A percentile compares a stretch with the other conserved stretches of the same genome.
phyloP scores from a whole-genome alignment of 1,139 yeast species.

The Suhomyces maxii region DNA sequence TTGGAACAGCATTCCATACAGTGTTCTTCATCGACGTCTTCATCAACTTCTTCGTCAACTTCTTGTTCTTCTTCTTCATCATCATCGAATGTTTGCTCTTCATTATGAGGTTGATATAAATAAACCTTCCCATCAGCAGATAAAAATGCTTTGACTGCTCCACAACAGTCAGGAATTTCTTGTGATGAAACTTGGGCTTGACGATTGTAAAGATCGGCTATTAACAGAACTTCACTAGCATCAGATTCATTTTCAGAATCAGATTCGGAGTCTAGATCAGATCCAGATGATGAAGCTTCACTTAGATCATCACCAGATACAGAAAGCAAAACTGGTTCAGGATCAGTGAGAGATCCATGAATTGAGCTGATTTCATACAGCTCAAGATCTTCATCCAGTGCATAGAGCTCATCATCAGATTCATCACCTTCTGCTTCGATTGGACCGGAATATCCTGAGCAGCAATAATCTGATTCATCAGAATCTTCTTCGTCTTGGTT shows the following conservation, averaged over 20 bases:
- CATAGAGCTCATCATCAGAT: background rate
- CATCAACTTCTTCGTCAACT: background rate
- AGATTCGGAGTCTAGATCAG: conserved; percentile 3
- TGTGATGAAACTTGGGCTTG: background rate
- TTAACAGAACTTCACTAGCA: background rate
- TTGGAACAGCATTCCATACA: background rate
- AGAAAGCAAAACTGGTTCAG: background rate
- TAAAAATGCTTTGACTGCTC: background rate
- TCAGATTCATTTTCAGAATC: conserved; percentile 4
- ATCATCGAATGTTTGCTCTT: background rate
- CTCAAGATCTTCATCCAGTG: background rate
- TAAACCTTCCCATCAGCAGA: background rate
- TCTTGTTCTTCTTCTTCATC: background rate
- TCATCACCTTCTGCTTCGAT: background rate
- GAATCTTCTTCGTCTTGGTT: background rate
- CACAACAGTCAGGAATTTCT: background rate
- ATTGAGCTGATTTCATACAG: background rate
- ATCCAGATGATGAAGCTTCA: background rate
- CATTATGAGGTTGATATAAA: background rate
- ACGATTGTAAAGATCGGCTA: background rate
- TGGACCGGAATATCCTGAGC: background rate
- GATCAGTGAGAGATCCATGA: background rate
- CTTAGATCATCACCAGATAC: background rate
- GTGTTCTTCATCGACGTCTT: background rate
- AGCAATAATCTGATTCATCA: background rate